phyloP scores from a whole-genome alignment of 148 eudicot genomes.

The Vaccinium darrowii region DNA sequence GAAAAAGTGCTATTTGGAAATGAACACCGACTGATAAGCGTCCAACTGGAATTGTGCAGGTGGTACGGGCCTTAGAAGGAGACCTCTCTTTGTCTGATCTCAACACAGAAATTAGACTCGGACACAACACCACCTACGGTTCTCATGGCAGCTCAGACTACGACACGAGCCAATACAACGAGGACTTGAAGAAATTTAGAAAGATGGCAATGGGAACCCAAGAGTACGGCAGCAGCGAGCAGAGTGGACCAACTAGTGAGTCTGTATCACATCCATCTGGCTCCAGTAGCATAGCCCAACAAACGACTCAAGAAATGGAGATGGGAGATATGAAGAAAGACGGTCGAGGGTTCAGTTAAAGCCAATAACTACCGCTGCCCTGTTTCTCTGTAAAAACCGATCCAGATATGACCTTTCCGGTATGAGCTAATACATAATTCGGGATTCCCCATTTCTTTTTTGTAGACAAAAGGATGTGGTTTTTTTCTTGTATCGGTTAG shows the following conservation, averaged over 20 bases:
- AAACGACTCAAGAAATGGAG: slow-evolving; percentile 65
- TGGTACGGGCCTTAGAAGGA: slow-evolving; percentile 93
- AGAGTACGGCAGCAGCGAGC: slow-evolving; percentile 69
- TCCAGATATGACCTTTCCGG: neutral
- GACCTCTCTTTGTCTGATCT: slow-evolving; percentile 81
- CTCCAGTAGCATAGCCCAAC: slow-evolving; percentile 76
- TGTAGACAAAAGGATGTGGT: neutral
- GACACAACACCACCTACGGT: slow-evolving; percentile 63
- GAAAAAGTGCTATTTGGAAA: neutral
- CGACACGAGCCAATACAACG: slow-evolving; percentile 68
- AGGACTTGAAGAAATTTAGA: slow-evolving; percentile 75
- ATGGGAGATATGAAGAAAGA: slow-evolving; percentile 58
- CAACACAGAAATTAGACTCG: slow-evolving; percentile 72
- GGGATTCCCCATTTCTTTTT: too few species aligned
- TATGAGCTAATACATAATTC: neutral
- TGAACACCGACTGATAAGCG: neutral
- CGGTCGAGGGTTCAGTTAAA: slow-evolving; percentile 51
- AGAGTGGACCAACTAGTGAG: slow-evolving; percentile 78
- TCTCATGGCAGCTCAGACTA: slow-evolving; percentile 83
- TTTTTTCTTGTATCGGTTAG: slow-evolving; percentile 6
- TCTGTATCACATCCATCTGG: slow-evolving; percentile 81
- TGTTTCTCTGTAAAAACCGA: neutral
- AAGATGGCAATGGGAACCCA: slow-evolving; percentile 70
- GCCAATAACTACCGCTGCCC: neutral
- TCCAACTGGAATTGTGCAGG: slow-evolving; percentile 41